Percentiles rank a stretch among this genome's conserved stretches.
phyloP scores from a whole-genome alignment of 1,284 basidiomycete species.

The Coniferiporia weirii region DNA sequence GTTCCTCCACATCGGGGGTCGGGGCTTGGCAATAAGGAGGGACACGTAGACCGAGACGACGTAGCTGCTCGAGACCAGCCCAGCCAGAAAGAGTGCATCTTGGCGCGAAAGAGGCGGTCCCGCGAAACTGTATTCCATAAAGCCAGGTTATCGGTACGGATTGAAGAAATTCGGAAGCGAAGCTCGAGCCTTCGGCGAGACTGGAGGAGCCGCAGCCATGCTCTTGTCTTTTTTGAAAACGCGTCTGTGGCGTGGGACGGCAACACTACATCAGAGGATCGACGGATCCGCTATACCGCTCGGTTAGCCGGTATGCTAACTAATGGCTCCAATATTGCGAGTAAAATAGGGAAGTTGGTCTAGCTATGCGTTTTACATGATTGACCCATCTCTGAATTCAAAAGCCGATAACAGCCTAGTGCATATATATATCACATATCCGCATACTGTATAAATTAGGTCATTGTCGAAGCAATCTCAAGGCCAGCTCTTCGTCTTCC shows the following conservation, averaged over 20 bases:
- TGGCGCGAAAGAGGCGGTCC: not conserved
- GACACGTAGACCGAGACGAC: conserved; percentile 13
- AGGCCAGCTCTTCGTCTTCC: conserved; percentile 49
- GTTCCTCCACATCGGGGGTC: conserved; percentile 46
- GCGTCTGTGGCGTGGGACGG: not conserved
- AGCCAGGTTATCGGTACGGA: not conserved
- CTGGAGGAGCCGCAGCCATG: not conserved
- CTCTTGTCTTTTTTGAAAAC: not conserved
- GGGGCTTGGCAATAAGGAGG: conserved; percentile 8
- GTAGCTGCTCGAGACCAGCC: conserved; percentile 11
- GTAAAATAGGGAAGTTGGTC: no score
- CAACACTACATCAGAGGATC: not conserved
- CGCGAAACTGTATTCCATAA: not conserved
- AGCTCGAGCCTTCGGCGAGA: not conserved
- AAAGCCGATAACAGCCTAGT: no score
- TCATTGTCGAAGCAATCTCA: conserved; percentile 33
- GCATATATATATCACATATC: no score
- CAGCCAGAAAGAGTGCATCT: conserved; percentile 7
- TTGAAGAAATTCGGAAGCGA: not conserved
- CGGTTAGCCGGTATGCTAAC: no score
- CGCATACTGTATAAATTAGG: not conserved
- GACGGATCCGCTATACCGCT: no score
- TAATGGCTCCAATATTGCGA: no score
- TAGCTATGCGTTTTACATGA: no score
- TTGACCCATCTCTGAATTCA: no score